Evolutionary conservation across 495 filamentous ascomycete genomes (phyloP), one percentile per base, ranked within the genome.

Genomic region (Letharia lupina): DNA sequence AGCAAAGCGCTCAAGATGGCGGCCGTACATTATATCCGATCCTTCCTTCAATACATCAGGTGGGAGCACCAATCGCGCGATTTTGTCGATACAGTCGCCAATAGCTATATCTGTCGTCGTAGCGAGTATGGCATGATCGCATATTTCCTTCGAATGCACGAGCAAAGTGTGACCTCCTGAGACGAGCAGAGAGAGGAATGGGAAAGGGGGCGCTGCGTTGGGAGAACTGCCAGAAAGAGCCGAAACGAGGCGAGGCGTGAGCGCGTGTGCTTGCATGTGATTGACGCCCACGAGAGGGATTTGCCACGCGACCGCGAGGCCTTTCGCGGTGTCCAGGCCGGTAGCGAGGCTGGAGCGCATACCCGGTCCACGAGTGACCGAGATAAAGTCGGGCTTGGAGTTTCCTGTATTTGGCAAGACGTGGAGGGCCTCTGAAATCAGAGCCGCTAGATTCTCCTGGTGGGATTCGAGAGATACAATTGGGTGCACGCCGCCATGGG

Each of bases 181-280:
- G 54, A 91, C 90, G n/a, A 98, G 84, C 28, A 97, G 80, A 0
- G 89, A 91, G 54, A 96, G 79, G 75, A 95, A 97, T 39, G 94
- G 93, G 71, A 94, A 95, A 10, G 73, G 62, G 75, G 74, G 78
- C 6, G 63, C 31, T 15, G 69, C 44, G 5, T 31, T 18, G 18
- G 47, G 15, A 47, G 45, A 33, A n/a, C 57, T 33, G 56, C 60
- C 42, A n/a, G 42, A 45, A 44, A 96, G 74, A 4, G 89, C 89
- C 13, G 79, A 74, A 3, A 90, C 85, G n/a, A 98, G 84, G 4
- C 89, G 83, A 10, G 93, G 89, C 9, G 94, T 98, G 59, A 98
- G 74, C 4, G 93, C 85, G 75, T 98, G 94, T 18, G 93, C 94
- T 73, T 97, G 93, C 94, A 98, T 98, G 75, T 98, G 94, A 71